Evolutionary conservation across 192 early-diverging fungal species (phyloP).

Genomic region (Coemansia sp.): DNA sequence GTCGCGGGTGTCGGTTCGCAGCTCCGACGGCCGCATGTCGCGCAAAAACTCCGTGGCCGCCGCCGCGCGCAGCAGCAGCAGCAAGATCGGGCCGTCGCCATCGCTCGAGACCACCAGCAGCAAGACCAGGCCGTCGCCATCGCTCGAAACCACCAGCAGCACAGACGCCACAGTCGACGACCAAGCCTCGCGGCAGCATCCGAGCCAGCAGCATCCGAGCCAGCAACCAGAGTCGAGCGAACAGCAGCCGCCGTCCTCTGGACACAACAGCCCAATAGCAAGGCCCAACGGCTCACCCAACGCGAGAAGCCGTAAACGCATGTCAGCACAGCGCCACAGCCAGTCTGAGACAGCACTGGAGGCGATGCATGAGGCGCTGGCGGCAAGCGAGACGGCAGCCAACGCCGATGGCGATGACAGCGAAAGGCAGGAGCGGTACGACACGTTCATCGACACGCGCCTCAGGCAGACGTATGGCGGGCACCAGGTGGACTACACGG

Average conservation of each 20-base stretch:
- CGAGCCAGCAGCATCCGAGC: too few relatives aligned
- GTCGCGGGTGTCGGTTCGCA: conserved; percentile 38
- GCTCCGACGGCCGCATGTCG: conserved; percentile 31
- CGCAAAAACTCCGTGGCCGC: conserved; percentile 40
- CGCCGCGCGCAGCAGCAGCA: not conserved
- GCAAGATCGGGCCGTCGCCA: not conserved
- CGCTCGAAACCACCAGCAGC: not conserved
- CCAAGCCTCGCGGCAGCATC: not conserved
- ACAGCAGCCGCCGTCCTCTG: too few relatives aligned
- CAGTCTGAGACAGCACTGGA: conserved; percentile 52
- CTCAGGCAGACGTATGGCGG: not conserved
- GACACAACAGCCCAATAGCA: too few relatives aligned
- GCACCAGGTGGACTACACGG: conserved; percentile 24
- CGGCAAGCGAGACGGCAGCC: not conserved
- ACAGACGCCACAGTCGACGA: not conserved
- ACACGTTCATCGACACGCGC: conserved; percentile 9
- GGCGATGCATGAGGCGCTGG: conserved; percentile 36
- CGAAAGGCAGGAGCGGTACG: conserved; percentile 2
- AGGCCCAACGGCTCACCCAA: not conserved
- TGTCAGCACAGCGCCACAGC: conserved; percentile 43
- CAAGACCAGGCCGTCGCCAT: not conserved
- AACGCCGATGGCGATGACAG: too few relatives aligned
- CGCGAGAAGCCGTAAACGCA: not conserved
- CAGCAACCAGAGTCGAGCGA: too few relatives aligned
- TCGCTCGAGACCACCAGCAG: not conserved